Evolutionary conservation across 2,329 filamentous ascomycete species (phyloP).

Genomic region (Neopestalotiopsis sp.): DNA sequence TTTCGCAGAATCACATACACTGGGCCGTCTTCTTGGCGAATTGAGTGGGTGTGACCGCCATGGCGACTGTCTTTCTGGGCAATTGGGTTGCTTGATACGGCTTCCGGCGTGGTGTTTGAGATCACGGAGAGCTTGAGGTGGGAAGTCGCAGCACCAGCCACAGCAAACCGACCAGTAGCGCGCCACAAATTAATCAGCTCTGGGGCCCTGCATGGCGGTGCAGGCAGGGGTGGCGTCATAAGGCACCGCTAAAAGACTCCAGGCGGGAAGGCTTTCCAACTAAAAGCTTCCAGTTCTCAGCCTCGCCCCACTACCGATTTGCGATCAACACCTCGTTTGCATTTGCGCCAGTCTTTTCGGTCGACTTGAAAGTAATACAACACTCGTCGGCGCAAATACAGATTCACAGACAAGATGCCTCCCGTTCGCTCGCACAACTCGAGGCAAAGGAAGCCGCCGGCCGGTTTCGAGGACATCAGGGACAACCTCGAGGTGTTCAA

Average conservation of each 20-base stretch:
- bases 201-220: no score
- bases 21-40: slow-evolving; percentile 82
- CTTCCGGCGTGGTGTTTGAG: neutral
- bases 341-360: neutral
- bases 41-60: slow-evolving; percentile 93
- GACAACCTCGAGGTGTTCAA: slow-evolving; percentile 84
- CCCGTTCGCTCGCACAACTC: slow-evolving; percentile 72
- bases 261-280: slow-evolving; percentile 12
- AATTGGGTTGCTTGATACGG: slow-evolving; percentile 33
- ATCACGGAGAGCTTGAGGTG: neutral
- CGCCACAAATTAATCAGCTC: slow-evolving; percentile 13
- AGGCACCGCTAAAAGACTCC: neutral
- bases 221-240: slow-evolving; percentile 2
- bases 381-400: neutral
- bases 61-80: slow-evolving; percentile 49
- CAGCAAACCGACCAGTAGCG: neutral
- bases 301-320: slow-evolving; percentile 38
- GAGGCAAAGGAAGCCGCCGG: slow-evolving; percentile 82
- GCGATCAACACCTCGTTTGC: slow-evolving; percentile 17
- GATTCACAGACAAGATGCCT: slow-evolving; percentile 61
- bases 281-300: slow-evolving; percentile 26
- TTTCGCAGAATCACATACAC: slow-evolving; percentile 59
- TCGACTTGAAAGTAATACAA: neutral
- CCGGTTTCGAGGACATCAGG: slow-evolving; percentile 87
- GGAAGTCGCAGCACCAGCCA: slow-evolving; percentile 3